Conservation (phyloP, 2,329 filamentous ascomycete genomes). For the Monosporascus sp. region DNA sequence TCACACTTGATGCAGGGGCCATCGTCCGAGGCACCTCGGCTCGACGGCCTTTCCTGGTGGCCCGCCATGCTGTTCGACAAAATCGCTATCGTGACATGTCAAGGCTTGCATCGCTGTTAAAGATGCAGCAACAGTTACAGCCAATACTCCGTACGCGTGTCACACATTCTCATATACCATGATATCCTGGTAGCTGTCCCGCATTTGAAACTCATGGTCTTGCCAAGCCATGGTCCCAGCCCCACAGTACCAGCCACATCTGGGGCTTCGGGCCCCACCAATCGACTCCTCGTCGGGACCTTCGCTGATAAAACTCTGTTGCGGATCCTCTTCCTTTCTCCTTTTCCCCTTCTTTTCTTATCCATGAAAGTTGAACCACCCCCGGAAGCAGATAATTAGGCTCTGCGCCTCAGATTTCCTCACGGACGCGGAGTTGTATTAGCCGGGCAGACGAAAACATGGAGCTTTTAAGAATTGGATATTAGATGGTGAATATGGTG, state of each 20-base stretch:
- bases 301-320: constrained; percentile 6
- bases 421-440: constrained; percentile 51
- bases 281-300: neutral
- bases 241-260: neutral
- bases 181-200: too few relatives aligned
- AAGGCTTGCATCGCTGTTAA: too few relatives aligned
- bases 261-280: neutral
- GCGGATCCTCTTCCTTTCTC: constrained; percentile 6
- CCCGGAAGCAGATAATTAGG: constrained; percentile 49
- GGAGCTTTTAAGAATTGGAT: constrained; percentile 62
- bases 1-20: too few relatives aligned
- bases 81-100: too few relatives aligned
- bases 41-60: too few relatives aligned
- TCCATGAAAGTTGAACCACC: constrained; percentile 51
- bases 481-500: constrained; percentile 35
- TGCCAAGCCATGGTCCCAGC: neutral
- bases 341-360: constrained; percentile 31
- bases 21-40: too few relatives aligned
- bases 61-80: too few relatives aligned
- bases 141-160: too few relatives aligned
- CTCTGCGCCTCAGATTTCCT: constrained; percentile 37
- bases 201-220: too few relatives aligned
- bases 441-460: constrained; percentile 51
- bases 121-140: too few relatives aligned
- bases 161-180: too few relatives aligned